Evolutionary conservation across 768 basidiomycete species (phyloP).

Genomic region (Suillus americanus): DNA sequence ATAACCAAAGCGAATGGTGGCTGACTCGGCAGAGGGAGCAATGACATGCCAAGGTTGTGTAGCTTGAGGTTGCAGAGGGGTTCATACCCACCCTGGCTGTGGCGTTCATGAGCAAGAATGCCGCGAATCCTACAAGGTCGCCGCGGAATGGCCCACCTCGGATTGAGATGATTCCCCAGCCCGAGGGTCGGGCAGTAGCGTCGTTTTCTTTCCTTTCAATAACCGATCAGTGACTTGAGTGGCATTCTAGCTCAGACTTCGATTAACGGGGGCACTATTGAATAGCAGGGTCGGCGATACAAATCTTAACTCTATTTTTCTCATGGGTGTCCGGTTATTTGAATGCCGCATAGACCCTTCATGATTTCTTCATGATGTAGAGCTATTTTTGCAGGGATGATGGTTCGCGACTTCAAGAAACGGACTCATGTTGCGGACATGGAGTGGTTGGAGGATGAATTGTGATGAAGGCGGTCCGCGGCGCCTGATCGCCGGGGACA

Average conservation of each 20-base stretch:
- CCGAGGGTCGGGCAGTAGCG: background rate
- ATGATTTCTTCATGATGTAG: background rate
- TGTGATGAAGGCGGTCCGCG: constrained; percentile 1
- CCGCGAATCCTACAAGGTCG: constrained; percentile 42
- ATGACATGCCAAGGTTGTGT: constrained; percentile 20
- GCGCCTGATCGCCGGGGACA: background rate
- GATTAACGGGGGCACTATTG: constrained; percentile 1
- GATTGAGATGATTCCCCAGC: constrained; percentile 22
- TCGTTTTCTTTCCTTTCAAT: background rate
- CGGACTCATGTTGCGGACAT: constrained; percentile 4
- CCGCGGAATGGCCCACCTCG: constrained; percentile 43
- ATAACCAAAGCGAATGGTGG: constrained; percentile 22
- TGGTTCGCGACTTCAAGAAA: background rate
- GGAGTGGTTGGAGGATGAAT: constrained; percentile 1
- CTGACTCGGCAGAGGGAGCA: constrained; percentile 32
- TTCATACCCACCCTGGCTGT: constrained; percentile 44
- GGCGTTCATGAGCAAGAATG: constrained; percentile 54
- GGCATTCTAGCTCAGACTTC: background rate
- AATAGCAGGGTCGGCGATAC: background rate
- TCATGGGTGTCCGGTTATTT: constrained; percentile 1
- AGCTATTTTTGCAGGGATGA: background rate
- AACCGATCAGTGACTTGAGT: constrained; percentile 1
- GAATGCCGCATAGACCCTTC: background rate
- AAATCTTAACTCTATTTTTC: constrained; percentile 8
- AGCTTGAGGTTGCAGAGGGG: constrained; percentile 29